Evolutionary conservation across 108 stramenopile genomes (phyloP).

Genomic region (Aurantiochytrium sp.): DNA sequence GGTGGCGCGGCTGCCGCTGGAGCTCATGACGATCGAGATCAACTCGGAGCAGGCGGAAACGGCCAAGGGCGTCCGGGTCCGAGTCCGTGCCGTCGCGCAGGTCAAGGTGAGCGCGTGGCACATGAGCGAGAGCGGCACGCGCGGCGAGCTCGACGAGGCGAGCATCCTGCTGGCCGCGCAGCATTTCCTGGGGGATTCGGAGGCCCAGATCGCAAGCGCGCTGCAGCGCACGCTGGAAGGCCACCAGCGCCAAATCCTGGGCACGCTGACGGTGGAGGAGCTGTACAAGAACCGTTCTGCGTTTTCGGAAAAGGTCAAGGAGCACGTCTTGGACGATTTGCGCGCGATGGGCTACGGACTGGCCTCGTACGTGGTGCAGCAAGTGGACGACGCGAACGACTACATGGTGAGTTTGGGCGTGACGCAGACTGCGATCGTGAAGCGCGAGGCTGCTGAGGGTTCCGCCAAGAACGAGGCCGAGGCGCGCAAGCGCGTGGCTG

Average conservation of each 20-base stretch:
- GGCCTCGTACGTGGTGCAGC: slow-evolving; percentile 36
- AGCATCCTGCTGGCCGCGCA: slow-evolving; percentile 26
- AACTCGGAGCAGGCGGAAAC: slow-evolving; percentile 9
- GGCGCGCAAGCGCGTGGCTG: slow-evolving; percentile 42
- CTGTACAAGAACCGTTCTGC: slow-evolving; percentile 31
- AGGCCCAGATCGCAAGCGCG: not conserved
- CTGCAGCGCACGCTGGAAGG: slow-evolving; percentile 28
- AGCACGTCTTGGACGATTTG: slow-evolving; percentile 28
- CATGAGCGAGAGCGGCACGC: not conserved
- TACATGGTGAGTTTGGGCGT: slow-evolving; percentile 44
- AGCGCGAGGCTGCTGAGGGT: slow-evolving; percentile 45
- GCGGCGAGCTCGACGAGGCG: not conserved
- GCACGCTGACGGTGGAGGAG: slow-evolving; percentile 29
- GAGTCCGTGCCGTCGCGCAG: slow-evolving; percentile 13
- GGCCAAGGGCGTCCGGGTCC: slow-evolving; percentile 15
- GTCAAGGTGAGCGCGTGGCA: slow-evolving; percentile 19
- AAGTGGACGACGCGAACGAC: slow-evolving; percentile 30
- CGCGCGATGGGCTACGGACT: slow-evolving; percentile 37
- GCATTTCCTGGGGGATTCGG: slow-evolving; percentile 23
- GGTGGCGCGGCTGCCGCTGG: not conserved
- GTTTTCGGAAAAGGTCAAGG: slow-evolving; percentile 21
- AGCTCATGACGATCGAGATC: slow-evolving; percentile 29
- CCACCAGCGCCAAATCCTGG: slow-evolving; percentile 33
- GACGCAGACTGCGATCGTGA: slow-evolving; percentile 38
- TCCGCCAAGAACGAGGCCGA: slow-evolving; percentile 34